Evolutionary conservation across 345 rosid species (phyloP), one percentile per base, ranked within the genome.

Genomic region (Gossypium herbaceum): DNA sequence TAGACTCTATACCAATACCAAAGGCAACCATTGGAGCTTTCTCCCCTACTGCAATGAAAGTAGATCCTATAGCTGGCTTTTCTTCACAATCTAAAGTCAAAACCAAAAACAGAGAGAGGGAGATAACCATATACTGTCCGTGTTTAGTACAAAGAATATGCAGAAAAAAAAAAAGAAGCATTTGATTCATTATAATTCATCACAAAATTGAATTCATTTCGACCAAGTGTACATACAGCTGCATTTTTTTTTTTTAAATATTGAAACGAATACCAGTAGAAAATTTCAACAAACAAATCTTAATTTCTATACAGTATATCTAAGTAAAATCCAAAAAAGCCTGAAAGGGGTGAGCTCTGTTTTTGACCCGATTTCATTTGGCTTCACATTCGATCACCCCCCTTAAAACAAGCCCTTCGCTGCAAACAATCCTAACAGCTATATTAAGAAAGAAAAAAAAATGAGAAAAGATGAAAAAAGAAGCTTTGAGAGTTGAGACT

Each of bases 221-320:
- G 43, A 12, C 41, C 20, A 29, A 62, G 19, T 62, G 41, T 73
- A 56, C 65, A 13, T 15, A 43, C 54, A 58, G 12, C 43, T 59
- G 39, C 20, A 43, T 29, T 29, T 29, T 29, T 27, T 29, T 54
- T 5, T 54, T 54, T 54, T 66, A 43, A n/a, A 51, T 25, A 25
- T 25, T n/a, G 52, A 68, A 73, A 80, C 43, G 73, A 76, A 45
- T 69, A 69, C 65, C 47, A 20, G 11, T 41, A 56, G 16, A 71
- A 51, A 60, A 11, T 64, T 10, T 73, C 61, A 76, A 73, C 24
- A 68, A 68, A 69, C 54, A 63, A 77, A 68, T 76, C 68, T 54
- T 67, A 22, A 22, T 45, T 61, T 71, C 72, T 80, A 74, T 80
- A 80, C 80, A 80, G 78, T 47, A 71, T 75, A 57, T 57, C 25